These are phyloP conservation scores for Coemansia sp. DNA, from an alignment of 192 early-diverging fungal genomes.

Conservation along the genomic window DNA sequence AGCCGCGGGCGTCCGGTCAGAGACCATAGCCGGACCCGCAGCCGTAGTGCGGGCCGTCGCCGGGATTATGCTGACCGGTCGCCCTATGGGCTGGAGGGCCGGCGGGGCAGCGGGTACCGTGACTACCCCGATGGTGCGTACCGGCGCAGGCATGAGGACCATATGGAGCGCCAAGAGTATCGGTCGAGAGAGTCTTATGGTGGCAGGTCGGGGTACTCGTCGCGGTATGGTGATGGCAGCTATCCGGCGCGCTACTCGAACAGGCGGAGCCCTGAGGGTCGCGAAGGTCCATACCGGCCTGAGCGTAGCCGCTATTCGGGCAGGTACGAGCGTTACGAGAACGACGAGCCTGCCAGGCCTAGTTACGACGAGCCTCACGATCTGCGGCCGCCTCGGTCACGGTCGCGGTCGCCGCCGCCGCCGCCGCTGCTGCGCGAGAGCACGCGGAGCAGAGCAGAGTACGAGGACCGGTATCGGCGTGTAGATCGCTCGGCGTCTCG, in stretches of 20 bases:
- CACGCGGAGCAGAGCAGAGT: constrained; percentile 5
- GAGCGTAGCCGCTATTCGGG: constrained; percentile 25
- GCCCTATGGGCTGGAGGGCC: constrained; percentile 9
- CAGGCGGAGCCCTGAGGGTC: constrained; percentile 23
- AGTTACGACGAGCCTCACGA: neutral
- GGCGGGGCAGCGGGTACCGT: constrained; percentile 8
- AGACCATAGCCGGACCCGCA: constrained; percentile 1
- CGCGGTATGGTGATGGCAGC: constrained; percentile 11
- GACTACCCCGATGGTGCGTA: constrained; percentile 15
- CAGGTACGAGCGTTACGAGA: constrained; percentile 20
- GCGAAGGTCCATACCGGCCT: constrained; percentile 15
- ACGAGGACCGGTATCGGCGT: constrained; percentile 8
- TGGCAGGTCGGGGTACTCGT: constrained; percentile 11
- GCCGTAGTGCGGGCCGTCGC: constrained; percentile 17
- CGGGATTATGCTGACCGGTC: constrained; percentile 1
- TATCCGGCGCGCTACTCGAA: constrained; percentile 13
- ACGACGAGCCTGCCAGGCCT: neutral
- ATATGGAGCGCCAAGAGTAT: constrained; percentile 19
- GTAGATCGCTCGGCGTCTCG: constrained; percentile 10
- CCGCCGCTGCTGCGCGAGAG: constrained; percentile 8
- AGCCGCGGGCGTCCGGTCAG: constrained; percentile 6
- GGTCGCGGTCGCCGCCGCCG: constrained; percentile 27
- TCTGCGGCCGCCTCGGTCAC: neutral
- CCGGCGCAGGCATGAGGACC: constrained; percentile 27
- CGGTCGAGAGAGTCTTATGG: constrained; percentile 12